phyloP scores from a whole-genome alignment of 768 basidiomycete genomes.

The Serendipita sp. region DNA sequence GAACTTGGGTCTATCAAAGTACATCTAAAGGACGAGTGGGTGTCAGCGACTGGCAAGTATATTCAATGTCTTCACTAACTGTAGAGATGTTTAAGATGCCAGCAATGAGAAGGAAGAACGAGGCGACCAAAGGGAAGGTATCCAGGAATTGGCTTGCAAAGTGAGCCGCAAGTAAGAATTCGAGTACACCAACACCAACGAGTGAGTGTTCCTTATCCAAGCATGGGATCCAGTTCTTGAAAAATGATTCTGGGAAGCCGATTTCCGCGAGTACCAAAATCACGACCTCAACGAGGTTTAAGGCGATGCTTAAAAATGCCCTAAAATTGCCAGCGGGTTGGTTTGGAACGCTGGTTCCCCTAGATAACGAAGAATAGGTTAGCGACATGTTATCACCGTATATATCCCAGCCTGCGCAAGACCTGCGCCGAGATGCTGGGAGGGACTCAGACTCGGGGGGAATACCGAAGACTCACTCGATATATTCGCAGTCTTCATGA shows the following conservation, averaged over 20 bases:
- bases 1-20: conserved; percentile 6
- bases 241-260: neutral
- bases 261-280: neutral
- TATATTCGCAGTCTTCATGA: conserved; percentile 1
- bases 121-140: conserved; percentile 2
- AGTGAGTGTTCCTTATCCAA: neutral
- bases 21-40: neutral
- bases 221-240: conserved; percentile 4
- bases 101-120: conserved; percentile 5
- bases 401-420: neutral
- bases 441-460: too few species aligned
- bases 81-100: neutral
- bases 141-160: conserved; percentile 2
- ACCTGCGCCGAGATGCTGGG: neutral
- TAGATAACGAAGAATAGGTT: neutral
- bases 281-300: neutral
- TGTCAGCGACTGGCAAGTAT: neutral
- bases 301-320: conserved; percentile 2
- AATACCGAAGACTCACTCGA: neutral
- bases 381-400: neutral
- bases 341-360: neutral
- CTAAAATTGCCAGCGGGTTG: conserved; percentile 4
- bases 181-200: neutral
- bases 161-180: conserved; percentile 2
- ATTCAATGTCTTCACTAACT: neutral